Evolutionary conservation across 2,329 filamentous ascomycete genomes (phyloP), one percentile per base, ranked within the genome.

Genomic region (Fusarium nygamai): DNA sequence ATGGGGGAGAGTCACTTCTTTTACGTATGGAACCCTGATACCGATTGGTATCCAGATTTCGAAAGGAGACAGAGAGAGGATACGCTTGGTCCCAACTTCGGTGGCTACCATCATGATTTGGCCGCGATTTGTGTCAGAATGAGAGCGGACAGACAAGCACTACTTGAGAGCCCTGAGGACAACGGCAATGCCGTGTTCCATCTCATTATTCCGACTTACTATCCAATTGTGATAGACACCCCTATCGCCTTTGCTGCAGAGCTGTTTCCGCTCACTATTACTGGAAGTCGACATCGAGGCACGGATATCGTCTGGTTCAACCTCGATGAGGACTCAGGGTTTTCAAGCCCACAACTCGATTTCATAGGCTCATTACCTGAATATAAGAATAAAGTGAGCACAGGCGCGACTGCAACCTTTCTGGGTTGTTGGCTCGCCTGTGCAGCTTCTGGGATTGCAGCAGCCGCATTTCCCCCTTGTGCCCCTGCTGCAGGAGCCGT

Each of bases 301-400:
- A 9, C 50, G 12, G 50, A 36, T 27, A 33, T 53, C 3, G 33
- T 38, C 0, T 53, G 50, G 50, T 36, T 53, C n/a, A 27, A 6
- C 6, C 9, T 53, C 12, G 6, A 16, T 1, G 17, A 5, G 8
- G 0, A 10, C 6, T 0, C 33, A 11, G 1, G 3, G 0, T 16
- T 27, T 27, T 3, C 12, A 1, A 27, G 13, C 6, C 50, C 33
- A 22, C n/a, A 53, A 0, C 50, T 53, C 9, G n/a, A n/a, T n/a
- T n/a, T n/a, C n/a, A n/a, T n/a, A n/a, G n/a, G n/a, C n/a, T n/a
- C n/a, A n/a, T n/a, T n/a, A n/a, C n/a, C n/a, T n/a, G n/a, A n/a
- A n/a, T n/a, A n/a, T n/a, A n/a, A n/a, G 20, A 33, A 4, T 3
- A 11, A 6, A 1, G 4, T 33, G 16, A 5, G 7, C 3, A 1